Evolutionary conservation across 495 filamentous ascomycete species (phyloP), one percentile per base, ranked within the genome.

Genomic region (Xylaria scruposa): DNA sequence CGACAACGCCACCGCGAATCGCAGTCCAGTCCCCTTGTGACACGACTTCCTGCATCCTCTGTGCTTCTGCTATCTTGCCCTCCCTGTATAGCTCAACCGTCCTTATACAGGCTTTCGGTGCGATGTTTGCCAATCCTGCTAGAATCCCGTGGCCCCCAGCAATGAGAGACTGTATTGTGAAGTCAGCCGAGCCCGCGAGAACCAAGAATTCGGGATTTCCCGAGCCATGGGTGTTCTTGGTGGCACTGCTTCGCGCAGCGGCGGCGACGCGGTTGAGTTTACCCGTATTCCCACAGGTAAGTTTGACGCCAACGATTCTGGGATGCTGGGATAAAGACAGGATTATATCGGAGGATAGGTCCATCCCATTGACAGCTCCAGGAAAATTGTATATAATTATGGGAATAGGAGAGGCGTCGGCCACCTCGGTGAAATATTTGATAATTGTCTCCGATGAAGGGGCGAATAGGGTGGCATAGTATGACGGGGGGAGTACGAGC

Each of bases 341-440:
- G 73, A 95, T 88, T 59, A 92, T 85, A 75, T 97, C 93, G 31
- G 89, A 92, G 82, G 93, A 91, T 83, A 97, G 90, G 74, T 95
- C 93, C 67, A 95, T 90, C 10, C 93, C 93, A 26, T 91, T 90
- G 21, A 93, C 92, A 38, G 93, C 93, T 19, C 91, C 92, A 1
- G 93, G 93, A 82, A 92, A 95, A 86, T 95, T 95, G 84, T 95
- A 95, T 64, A 97, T 85, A 59, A 95, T 88, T 15, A 97, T 79
- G 1, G 93, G 93, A 53, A 95, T 80, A 9, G 92, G 91, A 7
- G 88, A 90, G 3, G 76, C 79, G 70, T 91, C 88, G 31, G 93
- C 93, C 0, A 95, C 92, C 38, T 85, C 78, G 5, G 88, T 90
- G 84, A 91, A 95, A 85, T 89, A 94, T 58, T 88, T 86, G 72